Evolutionary conservation across 331 rosid genomes (phyloP), one percentile per base, ranked within the genome.

Genomic region (Stylosanthes scabra): DNA sequence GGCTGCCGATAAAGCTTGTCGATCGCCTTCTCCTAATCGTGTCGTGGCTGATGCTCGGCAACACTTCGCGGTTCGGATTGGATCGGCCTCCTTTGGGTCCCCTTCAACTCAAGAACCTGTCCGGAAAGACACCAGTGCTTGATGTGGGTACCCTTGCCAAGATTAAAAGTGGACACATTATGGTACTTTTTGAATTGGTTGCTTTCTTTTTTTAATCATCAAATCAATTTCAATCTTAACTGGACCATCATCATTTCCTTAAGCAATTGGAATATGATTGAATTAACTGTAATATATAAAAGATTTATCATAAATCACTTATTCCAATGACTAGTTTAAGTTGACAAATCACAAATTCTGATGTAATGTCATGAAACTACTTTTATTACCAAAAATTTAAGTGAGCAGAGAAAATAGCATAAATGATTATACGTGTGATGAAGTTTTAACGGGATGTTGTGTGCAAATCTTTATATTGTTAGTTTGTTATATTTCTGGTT

Each of bases 81-180:
- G 90, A 82, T 85, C 86, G 99, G 39, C 99, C 99, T n/a, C 42
- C 41, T 9, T 63, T 92, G 87, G 99, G 99, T 78, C 99, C 99
- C 81, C 87, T 95, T 58, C 73, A 87, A 66, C 99, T 95, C 90
- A 95, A 95, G 80, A 90, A 82, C 78, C 20, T 85, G 64, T 86
- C 92, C 42, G 99, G 99, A 44, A 95, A 95, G 83, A 95, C 99
- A 63, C 99, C 99, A 0, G 99, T 95, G 29, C 82, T 95, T 7
- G 99, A 95, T 15, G 97, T 92, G 62, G 99, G 99, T 66, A 95
- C 99, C 40, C 98, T 95, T 2, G 86, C 96, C 78, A 92, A 90
- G 87, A 95, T 95, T 80, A 90, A 86, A 92, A 77, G 68, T 45
- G 98, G 99, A 15, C 76, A 91, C 84, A 79, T 95, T 77, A 80